Conservation (phyloP, 768 basidiomycete genomes). For the Thelephora aurantiotincta region DNA sequence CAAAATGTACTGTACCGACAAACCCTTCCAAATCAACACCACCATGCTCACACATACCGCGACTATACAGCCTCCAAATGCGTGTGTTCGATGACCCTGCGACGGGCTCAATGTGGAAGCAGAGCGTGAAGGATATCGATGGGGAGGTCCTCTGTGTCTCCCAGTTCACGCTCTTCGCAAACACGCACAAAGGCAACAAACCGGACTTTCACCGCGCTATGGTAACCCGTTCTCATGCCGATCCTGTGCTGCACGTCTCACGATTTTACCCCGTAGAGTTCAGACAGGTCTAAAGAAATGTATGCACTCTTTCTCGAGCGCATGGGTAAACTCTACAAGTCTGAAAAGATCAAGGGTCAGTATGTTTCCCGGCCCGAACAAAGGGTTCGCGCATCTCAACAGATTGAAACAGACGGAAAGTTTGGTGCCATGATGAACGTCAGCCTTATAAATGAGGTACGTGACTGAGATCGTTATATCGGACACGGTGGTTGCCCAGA, state of each 20-base stretch:
- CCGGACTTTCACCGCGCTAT: constrained; percentile 91
- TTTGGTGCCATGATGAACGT: constrained; percentile 98
- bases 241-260: constrained; percentile 1
- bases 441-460: constrained; percentile 73
- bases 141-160: constrained; percentile 92
- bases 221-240: constrained; percentile 27
- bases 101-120: constrained; percentile 67
- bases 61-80: constrained; percentile 41
- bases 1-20: constrained; percentile 53
- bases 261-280: constrained; percentile 28
- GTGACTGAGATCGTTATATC: constrained; percentile 8
- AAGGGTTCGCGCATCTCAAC: neutral
- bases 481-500: constrained; percentile 2
- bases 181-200: constrained; percentile 77
- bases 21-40: neutral
- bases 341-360: constrained; percentile 71
- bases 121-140: constrained; percentile 72
- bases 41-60: neutral
- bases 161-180: constrained; percentile 85
- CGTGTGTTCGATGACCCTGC: constrained; percentile 53
- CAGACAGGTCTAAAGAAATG: constrained; percentile 49
- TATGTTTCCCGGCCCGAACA: constrained; percentile 1
- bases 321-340: constrained; percentile 49
- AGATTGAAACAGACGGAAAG: constrained; percentile 50
- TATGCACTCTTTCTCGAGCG: constrained; percentile 64